Percentiles rank a stretch among this genome's conserved stretches.
Conservation (phyloP, 2,329 filamentous ascomycete species). For the Diaporthe nobilis region DNA sequence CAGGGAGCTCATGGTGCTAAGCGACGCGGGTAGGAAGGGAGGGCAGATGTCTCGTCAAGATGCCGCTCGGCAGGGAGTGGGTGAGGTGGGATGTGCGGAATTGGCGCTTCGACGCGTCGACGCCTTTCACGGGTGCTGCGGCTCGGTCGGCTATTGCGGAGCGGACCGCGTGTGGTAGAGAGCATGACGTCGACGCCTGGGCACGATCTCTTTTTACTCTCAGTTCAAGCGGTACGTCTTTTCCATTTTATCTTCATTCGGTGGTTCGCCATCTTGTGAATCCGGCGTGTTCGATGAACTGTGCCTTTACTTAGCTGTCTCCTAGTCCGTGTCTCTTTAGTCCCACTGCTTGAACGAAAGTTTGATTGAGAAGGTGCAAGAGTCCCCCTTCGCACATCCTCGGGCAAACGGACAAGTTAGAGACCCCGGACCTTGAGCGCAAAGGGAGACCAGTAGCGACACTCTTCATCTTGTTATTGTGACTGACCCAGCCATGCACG, state of each 20-base stretch:
- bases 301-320: background rate
- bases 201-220: background rate
- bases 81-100: conserved; percentile 17
- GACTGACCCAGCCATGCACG: background rate
- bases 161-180: background rate
- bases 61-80: background rate
- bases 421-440: background rate
- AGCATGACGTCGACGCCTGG: background rate
- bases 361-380: background rate
- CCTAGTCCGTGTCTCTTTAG: background rate
- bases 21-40: background rate
- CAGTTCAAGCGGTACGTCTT: background rate
- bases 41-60: background rate
- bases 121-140: background rate
- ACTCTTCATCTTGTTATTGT: no score
- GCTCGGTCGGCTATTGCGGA: conserved; percentile 18
- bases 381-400: background rate
- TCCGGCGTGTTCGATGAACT: background rate
- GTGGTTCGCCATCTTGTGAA: background rate
- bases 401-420: background rate
- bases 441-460: no score
- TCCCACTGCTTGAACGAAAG: background rate
- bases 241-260: background rate
- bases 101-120: background rate
- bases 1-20: conserved; percentile 5